Percentiles rank a stretch among this genome's conserved stretches.
Conservation (phyloP, 2,329 filamentous ascomycete genomes). For the Purpureocillium lavendulum region DNA sequence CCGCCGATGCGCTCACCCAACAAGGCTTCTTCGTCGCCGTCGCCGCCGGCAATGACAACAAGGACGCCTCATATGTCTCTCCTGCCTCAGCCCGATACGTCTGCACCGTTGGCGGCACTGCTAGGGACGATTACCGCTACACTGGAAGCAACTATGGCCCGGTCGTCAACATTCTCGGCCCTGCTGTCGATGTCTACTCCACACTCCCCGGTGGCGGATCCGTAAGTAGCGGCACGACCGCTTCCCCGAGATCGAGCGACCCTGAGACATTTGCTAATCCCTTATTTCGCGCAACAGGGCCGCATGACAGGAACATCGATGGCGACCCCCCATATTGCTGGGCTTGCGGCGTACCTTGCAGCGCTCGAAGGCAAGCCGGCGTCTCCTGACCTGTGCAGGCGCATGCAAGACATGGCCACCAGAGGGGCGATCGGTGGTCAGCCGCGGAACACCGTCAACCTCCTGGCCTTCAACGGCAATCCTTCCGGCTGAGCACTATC, state of each 20-base stretch:
- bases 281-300: slow-evolving; percentile 5
- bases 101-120: slow-evolving; percentile 39
- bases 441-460: slow-evolving; percentile 35
- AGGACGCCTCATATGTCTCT: slow-evolving; percentile 27
- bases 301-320: slow-evolving; percentile 38
- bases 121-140: slow-evolving; percentile 23
- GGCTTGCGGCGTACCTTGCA: slow-evolving; percentile 19
- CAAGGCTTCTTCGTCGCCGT: slow-evolving; percentile 39
- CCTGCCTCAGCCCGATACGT: slow-evolving; percentile 15
- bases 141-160: slow-evolving; percentile 38
- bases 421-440: slow-evolving; percentile 28
- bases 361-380: slow-evolving; percentile 11
- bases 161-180: slow-evolving; percentile 35
- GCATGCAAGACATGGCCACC: slow-evolving; percentile 11
- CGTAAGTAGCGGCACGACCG: slow-evolving; percentile 17
- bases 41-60: slow-evolving; percentile 39
- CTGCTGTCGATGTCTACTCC: slow-evolving; percentile 32
- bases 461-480: slow-evolving; percentile 44
- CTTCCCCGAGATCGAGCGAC: neutral
- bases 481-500: too few relatives aligned
- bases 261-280: neutral
- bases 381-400: slow-evolving; percentile 16
- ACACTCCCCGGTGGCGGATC: slow-evolving; percentile 31
- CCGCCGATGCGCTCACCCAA: slow-evolving; percentile 29
- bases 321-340: slow-evolving; percentile 35